Conservation (phyloP, 768 basidiomycete genomes). For the Tylopilus cervinicoccineus region DNA sequence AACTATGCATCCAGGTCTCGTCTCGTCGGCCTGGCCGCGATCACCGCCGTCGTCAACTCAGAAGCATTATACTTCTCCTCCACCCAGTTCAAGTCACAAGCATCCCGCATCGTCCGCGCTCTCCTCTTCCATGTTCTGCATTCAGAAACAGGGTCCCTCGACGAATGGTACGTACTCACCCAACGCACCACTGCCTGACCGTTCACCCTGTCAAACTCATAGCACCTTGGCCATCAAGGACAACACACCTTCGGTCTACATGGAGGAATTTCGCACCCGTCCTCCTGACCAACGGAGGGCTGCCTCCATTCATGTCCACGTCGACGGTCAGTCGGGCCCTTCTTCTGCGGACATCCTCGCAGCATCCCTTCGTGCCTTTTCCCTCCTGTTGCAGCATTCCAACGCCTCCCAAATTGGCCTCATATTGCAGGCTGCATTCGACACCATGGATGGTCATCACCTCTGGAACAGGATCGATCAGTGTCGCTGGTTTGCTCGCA, state of each 20-base stretch:
- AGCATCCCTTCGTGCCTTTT: conserved; percentile 68
- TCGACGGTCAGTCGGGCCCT: conserved; percentile 87
- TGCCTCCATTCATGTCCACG: conserved; percentile 83
- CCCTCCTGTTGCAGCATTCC: conserved; percentile 69
- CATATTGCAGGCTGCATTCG: conserved; percentile 70
- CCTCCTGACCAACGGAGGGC: conserved; percentile 80
- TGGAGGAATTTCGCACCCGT: conserved; percentile 79
- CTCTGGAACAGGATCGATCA: conserved; percentile 68
- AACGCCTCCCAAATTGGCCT: conserved; percentile 70
- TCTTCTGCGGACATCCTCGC: conserved; percentile 67
- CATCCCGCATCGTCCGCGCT: conserved; percentile 64
- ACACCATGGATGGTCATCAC: conserved; percentile 55
- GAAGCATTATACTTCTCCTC: conserved; percentile 77
- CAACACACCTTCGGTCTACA: conserved; percentile 69
- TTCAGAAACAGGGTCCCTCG: conserved; percentile 53
- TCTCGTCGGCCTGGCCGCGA: conserved; percentile 79
- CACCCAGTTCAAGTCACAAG: conserved; percentile 68
- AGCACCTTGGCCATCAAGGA: conserved; percentile 65
- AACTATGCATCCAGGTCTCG: conserved; percentile 58
- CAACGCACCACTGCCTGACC: background rate
- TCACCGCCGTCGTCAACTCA: conserved; percentile 77
- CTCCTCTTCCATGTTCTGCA: conserved; percentile 66
- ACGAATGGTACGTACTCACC: conserved; percentile 58
- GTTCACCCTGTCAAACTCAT: background rate
- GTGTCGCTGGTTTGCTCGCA: conserved; percentile 79